Base-by-base conservation (phyloP, 2,329 filamentous ascomycete genomes). In the Zopfia rhizophila region DNA sequence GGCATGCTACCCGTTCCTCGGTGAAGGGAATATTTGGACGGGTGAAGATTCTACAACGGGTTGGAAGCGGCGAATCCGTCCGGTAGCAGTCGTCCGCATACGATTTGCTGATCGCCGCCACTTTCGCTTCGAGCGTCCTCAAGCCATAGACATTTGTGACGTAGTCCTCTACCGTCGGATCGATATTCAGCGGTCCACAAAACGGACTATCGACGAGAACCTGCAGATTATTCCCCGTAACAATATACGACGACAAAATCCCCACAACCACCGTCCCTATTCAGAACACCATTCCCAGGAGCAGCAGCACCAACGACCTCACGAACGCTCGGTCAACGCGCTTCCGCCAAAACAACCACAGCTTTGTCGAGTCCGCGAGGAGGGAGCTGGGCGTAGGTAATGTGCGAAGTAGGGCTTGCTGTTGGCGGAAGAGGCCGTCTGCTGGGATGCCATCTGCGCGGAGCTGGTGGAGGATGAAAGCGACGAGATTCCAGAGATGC, bases 171-270 rank as follows among this genome's bases (percentile, higher is more conserved):
- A 38, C 8, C 12, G 31, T 14, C 10, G 2, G 6, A 12, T 30
- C 25, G 16, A 45, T 13, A 24, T 47, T 33, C 5, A 45, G 10
- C 12, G 21, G 24, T 13, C 41, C 37, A 14, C 58, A 61, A 10
- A 27, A 18, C 5, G 36, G 45, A 12, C 51, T 54, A 5, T 44
- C 11, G 3, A 59, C 58, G 4, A 61, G 40, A 11, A 59, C 51
- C 1, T 25, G 28, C 2, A 61, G 4, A 17, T 53, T 37, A 8
- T 30, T 41, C 13, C 36, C 48, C 13, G 51, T 45, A 2, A 61
- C 45, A 3, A 58, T 18, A 13, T 50, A 52, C 0, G 61, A 64
- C 1, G 58, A 61, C 33, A 58, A 63, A 0, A 60, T 29, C 33
- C 58, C 46, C 0, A 48, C 51, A 1, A 43, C 42, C 1, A 61